Conservation (phyloP, 192 early-diverging fungal species). For the Backusella morwellensis region DNA sequence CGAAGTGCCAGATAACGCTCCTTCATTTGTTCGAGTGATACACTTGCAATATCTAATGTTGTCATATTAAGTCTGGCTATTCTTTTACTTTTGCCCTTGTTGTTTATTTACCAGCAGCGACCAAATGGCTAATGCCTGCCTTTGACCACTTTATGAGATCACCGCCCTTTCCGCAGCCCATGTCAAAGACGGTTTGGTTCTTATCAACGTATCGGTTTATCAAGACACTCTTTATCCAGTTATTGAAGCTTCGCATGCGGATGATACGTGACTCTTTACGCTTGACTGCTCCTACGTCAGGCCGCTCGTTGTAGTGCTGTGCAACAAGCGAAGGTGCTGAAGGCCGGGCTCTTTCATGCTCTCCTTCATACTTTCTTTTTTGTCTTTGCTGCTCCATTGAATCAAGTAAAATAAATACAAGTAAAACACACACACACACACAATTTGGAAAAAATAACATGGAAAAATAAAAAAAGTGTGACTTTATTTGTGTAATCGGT, state of each 20-base stretch:
- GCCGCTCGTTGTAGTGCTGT: constrained; percentile 82
- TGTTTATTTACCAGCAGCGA: constrained; percentile 67
- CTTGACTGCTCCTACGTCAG: constrained; percentile 69
- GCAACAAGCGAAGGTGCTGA: constrained; percentile 46
- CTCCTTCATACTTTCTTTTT: neutral
- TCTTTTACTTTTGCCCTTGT: neutral
- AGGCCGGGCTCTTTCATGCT: neutral
- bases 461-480: neutral
- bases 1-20: constrained; percentile 61
- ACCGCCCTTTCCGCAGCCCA: constrained; percentile 96
- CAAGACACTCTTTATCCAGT: constrained; percentile 93
- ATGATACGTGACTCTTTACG: constrained; percentile 85
- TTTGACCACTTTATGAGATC: constrained; percentile 80
- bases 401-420: neutral
- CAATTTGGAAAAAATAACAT: neutral
- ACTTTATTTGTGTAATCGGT: neutral
- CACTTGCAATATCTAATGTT: constrained; percentile 76
- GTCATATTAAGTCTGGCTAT: neutral
- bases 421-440: neutral
- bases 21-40: constrained; percentile 81
- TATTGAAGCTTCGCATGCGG: constrained; percentile 89
- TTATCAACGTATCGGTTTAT: constrained; percentile 63
- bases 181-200: constrained; percentile 72
- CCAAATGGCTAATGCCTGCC: constrained; percentile 68
- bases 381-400: neutral